Conservation (phyloP, 2,329 filamentous ascomycete genomes). For the Leptographium lundbergii region DNA sequence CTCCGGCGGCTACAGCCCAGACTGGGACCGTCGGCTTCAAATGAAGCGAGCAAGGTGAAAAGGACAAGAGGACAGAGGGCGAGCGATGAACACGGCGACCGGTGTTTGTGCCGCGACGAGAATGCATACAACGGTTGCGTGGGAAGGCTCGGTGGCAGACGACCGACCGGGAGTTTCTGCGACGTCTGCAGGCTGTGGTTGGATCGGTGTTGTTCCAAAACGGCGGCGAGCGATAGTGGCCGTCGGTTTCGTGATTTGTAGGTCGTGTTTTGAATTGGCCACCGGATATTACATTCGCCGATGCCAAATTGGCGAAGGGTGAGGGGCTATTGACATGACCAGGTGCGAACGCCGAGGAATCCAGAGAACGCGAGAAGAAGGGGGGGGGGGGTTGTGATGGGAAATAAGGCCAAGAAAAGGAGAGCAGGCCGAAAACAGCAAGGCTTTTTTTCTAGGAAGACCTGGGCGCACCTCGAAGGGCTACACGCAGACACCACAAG, state of each 20-base stretch:
- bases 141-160: background rate
- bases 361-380: background rate
- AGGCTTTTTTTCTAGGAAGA: background rate
- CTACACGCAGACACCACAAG: background rate
- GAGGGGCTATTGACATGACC: background rate
- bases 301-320: background rate
- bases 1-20: slow-evolving; percentile 12
- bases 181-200: no score
- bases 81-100: no score
- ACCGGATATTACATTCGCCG: background rate
- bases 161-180: background rate
- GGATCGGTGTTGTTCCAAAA: background rate
- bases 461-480: background rate
- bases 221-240: background rate
- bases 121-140: no score
- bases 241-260: background rate
- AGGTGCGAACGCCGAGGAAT: background rate
- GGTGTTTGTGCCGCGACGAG: no score
- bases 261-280: background rate
- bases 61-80: no score
- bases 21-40: background rate
- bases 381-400: background rate
- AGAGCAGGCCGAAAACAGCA: background rate
- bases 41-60: background rate
- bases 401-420: background rate